phyloP scores from a whole-genome alignment of 192 early-diverging fungal species.

The Backusella parvicylindrica region DNA sequence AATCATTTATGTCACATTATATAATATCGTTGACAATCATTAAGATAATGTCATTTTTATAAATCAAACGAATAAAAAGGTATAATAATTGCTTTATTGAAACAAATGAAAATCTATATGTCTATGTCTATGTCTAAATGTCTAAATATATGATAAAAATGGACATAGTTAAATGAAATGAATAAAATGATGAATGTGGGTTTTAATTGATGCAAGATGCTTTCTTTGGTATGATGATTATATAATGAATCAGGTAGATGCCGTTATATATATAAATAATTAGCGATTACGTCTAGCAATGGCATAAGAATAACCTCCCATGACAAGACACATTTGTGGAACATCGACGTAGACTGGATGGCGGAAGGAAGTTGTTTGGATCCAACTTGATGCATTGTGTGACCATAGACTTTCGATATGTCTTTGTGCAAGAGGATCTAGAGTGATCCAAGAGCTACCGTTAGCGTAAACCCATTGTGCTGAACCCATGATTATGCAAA shows the following conservation, averaged over 20 bases:
- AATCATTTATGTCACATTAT: no score
- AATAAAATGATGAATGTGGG: background rate
- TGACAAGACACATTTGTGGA: background rate
- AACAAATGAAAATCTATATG: background rate
- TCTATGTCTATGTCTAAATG: background rate
- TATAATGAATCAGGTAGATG: background rate
- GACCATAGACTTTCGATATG: background rate
- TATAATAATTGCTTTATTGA: background rate
- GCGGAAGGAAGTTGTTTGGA: background rate
- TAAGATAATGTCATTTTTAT: background rate
- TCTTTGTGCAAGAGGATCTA: background rate
- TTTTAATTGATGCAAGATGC: background rate
- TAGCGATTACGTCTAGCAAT: background rate
- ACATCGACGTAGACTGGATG: background rate
- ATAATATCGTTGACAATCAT: no score
- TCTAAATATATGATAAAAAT: background rate
- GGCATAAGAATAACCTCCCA: background rate
- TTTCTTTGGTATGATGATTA: background rate
- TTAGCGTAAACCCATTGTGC: conserved; percentile 7
- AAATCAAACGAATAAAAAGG: background rate
- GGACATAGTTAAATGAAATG: background rate
- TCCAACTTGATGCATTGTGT: background rate
- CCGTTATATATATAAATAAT: background rate
- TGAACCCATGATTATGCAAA: background rate
- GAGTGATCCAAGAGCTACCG: background rate